These are phyloP conservation scores for Bondarzewia mesenterica DNA, from an alignment of 1,284 basidiomycete species.

Conservation along the genomic window DNA sequence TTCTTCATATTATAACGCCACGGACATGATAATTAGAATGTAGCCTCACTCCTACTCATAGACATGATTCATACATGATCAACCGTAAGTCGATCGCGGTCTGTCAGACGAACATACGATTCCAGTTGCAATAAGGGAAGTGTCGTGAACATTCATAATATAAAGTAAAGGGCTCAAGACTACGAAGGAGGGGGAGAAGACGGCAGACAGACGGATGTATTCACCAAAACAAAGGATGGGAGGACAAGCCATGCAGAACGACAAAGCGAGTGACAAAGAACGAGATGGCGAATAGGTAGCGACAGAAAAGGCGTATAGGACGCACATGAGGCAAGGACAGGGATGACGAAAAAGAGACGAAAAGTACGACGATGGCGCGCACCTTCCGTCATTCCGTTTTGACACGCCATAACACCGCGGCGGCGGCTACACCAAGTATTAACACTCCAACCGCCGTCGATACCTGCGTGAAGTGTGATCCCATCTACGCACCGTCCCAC, in stretches of 20 bases:
- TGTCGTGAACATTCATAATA: not conserved
- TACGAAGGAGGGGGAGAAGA: not conserved
- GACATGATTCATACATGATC: too few relatives aligned
- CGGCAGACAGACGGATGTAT: not conserved
- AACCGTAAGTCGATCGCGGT: not conserved
- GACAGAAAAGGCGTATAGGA: not conserved
- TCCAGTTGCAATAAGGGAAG: not conserved
- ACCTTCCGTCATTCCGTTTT: constrained; percentile 4
- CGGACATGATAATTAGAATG: too few relatives aligned
- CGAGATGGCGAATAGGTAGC: not conserved
- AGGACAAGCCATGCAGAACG: not conserved
- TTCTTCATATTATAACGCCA: too few relatives aligned
- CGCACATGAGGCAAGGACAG: not conserved
- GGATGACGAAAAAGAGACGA: not conserved
- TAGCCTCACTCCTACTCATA: too few relatives aligned
- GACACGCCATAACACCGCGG: constrained; percentile 5
- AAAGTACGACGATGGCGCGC: not conserved
- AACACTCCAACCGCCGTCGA: constrained; percentile 3
- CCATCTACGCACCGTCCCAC: not conserved
- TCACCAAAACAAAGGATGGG: not conserved
- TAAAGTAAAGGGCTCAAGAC: too few relatives aligned
- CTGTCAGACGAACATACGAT: not conserved
- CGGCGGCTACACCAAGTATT: constrained; percentile 5
- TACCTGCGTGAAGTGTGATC: not conserved
- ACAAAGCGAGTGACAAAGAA: not conserved